phyloP scores from a whole-genome alignment of 78 protist species.

The Cyanophora paradoxa region DNA sequence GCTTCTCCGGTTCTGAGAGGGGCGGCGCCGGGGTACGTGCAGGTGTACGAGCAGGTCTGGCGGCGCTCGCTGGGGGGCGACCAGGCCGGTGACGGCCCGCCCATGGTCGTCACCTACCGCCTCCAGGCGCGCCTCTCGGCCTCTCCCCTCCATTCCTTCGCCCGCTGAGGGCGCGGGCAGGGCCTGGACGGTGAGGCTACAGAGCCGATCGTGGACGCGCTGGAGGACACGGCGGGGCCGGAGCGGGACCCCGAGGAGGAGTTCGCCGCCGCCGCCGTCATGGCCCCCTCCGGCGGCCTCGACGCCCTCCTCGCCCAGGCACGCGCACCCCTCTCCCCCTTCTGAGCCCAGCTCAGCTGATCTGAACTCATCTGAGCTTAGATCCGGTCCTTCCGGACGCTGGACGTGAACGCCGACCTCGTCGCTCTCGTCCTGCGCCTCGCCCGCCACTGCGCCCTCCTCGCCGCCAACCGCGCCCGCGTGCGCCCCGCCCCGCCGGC shows the following conservation, averaged over 20 bases:
- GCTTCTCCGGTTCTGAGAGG: not conserved
- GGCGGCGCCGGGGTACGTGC: not conserved
- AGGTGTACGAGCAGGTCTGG: not conserved
- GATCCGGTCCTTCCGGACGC: no score
- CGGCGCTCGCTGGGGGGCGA: not conserved
- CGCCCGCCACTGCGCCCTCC: no score
- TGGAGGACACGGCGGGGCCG: no score
- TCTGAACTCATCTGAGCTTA: no score
- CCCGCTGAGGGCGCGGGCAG: not conserved
- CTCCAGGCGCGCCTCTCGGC: constrained; percentile 64
- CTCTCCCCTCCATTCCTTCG: no score
- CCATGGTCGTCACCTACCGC: constrained; percentile 75
- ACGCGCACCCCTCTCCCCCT: no score
- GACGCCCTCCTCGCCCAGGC: not conserved
- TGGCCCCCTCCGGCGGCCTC: constrained; percentile 26
- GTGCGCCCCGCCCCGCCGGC: no score
- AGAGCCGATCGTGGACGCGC: constrained; percentile 25
- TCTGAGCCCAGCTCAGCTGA: no score
- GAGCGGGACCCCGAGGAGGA: constrained; percentile 64
- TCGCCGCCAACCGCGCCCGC: no score
- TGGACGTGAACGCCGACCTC: no score
- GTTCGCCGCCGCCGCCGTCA: constrained; percentile 41
- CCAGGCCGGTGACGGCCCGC: constrained; percentile 15
- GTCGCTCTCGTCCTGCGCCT: no score
- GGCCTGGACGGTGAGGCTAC: constrained; percentile 41